These are phyloP conservation scores for Thuja plicata DNA, from an alignment of 83 land plant genomes.

Conservation along the genomic window DNA sequence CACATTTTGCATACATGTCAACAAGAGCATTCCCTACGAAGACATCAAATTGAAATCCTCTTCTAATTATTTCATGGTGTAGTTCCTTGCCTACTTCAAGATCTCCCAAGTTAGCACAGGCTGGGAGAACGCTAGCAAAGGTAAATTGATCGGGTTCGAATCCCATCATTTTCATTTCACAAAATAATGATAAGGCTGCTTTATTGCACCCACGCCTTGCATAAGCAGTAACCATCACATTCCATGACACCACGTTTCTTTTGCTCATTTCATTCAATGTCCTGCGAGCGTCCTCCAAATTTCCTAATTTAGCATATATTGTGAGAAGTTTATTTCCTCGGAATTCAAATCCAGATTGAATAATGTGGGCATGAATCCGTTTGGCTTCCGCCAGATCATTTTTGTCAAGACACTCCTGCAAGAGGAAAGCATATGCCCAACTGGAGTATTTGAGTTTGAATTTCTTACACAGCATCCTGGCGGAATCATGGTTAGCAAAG, in stretches of 20 bases:
- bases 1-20: neutral
- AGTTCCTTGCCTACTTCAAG: neutral
- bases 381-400: neutral
- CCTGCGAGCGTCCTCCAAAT: neutral
- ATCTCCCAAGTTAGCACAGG: neutral
- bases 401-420: neutral
- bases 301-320: neutral
- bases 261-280: neutral
- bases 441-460: neutral
- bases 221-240: neutral
- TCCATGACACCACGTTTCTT: neutral
- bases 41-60: neutral
- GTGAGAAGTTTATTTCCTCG: neutral
- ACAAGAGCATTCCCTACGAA: slow-evolving; percentile 10
- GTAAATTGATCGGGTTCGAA: neutral
- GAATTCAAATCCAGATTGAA: neutral
- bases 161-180: neutral
- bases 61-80: neutral
- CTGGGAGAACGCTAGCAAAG: neutral
- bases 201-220: neutral
- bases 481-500: neutral
- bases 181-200: neutral
- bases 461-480: neutral
- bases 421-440: neutral
- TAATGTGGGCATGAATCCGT: neutral